Evolutionary conservation across 2,329 filamentous ascomycete species (phyloP).

Genomic region (Bipolaris bicolor): DNA sequence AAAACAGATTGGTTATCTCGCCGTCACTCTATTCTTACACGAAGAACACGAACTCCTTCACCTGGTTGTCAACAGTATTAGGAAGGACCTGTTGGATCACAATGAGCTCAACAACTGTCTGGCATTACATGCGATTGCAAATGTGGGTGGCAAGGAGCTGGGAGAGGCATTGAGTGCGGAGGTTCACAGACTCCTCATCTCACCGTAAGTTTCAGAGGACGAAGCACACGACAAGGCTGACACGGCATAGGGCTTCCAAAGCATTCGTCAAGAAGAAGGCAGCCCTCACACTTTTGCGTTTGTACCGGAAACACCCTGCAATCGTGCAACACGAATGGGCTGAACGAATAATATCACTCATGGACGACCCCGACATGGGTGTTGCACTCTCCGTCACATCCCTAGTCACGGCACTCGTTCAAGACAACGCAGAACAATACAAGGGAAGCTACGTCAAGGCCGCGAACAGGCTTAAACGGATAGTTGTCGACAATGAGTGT

Average conservation of each 20-base stretch:
- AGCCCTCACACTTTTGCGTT: constrained; percentile 84
- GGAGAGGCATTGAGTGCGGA: constrained; percentile 90
- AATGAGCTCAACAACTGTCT: constrained; percentile 98
- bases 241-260: constrained; percentile 71
- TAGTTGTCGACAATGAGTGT: constrained; percentile 89
- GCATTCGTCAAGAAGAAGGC: constrained; percentile 99
- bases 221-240: constrained; percentile 26
- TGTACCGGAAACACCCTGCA: constrained; percentile 92
- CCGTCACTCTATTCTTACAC: constrained; percentile 95
- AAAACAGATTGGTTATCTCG: constrained; percentile 98
- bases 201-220: constrained; percentile 69
- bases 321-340: constrained; percentile 98
- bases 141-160: constrained; percentile 96
- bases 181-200: constrained; percentile 92
- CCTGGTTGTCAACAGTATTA: constrained; percentile 96
- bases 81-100: constrained; percentile 91
- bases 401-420: constrained; percentile 89
- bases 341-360: constrained; percentile 96
- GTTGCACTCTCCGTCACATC: constrained; percentile 96
- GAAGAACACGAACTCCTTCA: constrained; percentile 96
- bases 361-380: constrained; percentile 95
- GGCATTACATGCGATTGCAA: constrained; percentile 95
- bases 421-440: constrained; percentile 94
- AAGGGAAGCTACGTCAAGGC: constrained; percentile 94
- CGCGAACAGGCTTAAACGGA: constrained; percentile 83